phyloP scores from a whole-genome alignment of 208 protist genomes.

The Trypanosomatidae sp. region DNA sequence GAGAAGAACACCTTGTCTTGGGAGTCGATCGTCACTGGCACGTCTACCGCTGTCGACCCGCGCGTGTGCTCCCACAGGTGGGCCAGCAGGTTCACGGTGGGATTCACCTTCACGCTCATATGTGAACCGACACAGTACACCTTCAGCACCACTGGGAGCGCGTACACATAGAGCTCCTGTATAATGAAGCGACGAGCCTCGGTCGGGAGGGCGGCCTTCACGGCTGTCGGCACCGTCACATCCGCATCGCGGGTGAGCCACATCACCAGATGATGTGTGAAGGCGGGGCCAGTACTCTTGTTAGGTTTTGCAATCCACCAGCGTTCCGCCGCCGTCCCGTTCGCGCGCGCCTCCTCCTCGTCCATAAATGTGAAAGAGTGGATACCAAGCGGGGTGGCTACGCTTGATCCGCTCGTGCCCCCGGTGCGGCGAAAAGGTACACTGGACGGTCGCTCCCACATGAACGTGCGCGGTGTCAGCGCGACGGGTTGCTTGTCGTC shows the following conservation, averaged over 20 bases:
- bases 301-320: slow-evolving; percentile 88
- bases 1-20: slow-evolving; percentile 57
- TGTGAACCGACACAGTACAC: slow-evolving; percentile 73
- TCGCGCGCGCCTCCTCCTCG: slow-evolving; percentile 11
- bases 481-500: slow-evolving; percentile 22
- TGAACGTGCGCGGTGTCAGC: slow-evolving; percentile 58
- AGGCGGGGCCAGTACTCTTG: slow-evolving; percentile 66
- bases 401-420: background rate
- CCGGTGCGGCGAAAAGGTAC: background rate
- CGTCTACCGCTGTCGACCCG: slow-evolving; percentile 19
- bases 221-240: slow-evolving; percentile 30
- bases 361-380: slow-evolving; percentile 24
- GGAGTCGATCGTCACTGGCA: slow-evolving; percentile 61
- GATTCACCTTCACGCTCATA: slow-evolving; percentile 61
- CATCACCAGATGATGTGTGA: slow-evolving; percentile 78
- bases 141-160: slow-evolving; percentile 80
- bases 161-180: slow-evolving; percentile 63
- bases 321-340: slow-evolving; percentile 11
- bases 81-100: slow-evolving; percentile 50
- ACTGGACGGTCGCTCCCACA: slow-evolving; percentile 31
- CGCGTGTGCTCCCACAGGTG: slow-evolving; percentile 23
- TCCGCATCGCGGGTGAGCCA: slow-evolving; percentile 34
- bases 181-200: slow-evolving; percentile 56
- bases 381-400: slow-evolving; percentile 15
- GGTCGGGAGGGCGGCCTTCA: slow-evolving; percentile 36